A percentile compares a stretch with the other conserved stretches of the same genome.
Conservation (phyloP, 768 basidiomycete genomes). For the Coprinopsis sp. region DNA sequence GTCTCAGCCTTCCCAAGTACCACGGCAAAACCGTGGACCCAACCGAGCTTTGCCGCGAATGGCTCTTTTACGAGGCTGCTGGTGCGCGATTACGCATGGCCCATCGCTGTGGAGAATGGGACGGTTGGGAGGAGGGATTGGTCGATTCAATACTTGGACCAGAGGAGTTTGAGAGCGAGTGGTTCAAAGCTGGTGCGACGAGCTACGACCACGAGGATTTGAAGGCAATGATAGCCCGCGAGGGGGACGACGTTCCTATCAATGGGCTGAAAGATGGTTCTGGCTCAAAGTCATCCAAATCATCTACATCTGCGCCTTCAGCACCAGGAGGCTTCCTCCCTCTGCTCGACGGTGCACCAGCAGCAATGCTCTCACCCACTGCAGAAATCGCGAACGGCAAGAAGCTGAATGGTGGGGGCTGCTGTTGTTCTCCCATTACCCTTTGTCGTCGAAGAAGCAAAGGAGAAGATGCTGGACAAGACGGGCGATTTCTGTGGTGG, state of each 20-base stretch:
- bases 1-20: conserved; percentile 14
- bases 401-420: neutral
- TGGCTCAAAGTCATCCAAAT: neutral
- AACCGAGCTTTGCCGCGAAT: conserved; percentile 52
- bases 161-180: conserved; percentile 66
- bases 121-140: conserved; percentile 87
- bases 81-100: conserved; percentile 68
- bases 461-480: conserved; percentile 64
- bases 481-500: conserved; percentile 79
- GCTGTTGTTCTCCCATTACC: conserved; percentile 39
- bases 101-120: conserved; percentile 83
- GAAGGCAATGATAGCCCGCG: conserved; percentile 19
- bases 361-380: neutral
- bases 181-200: conserved; percentile 40
- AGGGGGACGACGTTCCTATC: conserved; percentile 13
- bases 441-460: conserved; percentile 53
- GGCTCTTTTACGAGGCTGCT: conserved; percentile 67
- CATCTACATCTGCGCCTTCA: no score
- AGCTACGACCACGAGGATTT: conserved; percentile 12
- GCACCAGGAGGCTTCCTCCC: no score
- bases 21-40: conserved; percentile 25
- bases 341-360: no score
- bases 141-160: conserved; percentile 71
- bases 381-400: neutral
- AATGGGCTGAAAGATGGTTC: neutral